Percentiles rank a stretch among this genome's conserved stretches.
Conservation (phyloP, 768 basidiomycete species). For the Leccinum aurantiacum region DNA sequence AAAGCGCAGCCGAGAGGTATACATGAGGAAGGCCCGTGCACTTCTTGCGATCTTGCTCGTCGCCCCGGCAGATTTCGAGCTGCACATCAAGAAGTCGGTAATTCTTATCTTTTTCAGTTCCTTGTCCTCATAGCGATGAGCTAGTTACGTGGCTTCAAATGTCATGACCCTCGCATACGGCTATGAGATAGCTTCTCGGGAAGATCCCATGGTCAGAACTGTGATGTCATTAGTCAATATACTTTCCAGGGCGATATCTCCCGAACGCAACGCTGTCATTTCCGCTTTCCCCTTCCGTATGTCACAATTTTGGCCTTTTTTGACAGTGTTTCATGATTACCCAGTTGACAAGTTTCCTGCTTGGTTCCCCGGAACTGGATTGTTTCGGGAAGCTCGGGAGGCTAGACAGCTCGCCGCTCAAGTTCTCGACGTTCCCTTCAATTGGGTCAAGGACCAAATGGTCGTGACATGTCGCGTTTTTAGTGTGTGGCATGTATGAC, state of each 20-base stretch:
- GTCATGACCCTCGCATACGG: slow-evolving; percentile 29
- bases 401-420: slow-evolving; percentile 16
- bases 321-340: neutral
- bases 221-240: slow-evolving; percentile 20
- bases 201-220: slow-evolving; percentile 24
- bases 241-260: slow-evolving; percentile 22
- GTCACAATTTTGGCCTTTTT: neutral
- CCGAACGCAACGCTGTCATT: slow-evolving; percentile 21
- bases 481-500: no score
- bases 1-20: slow-evolving; percentile 18
- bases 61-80: slow-evolving; percentile 24
- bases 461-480: slow-evolving; percentile 6
- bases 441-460: slow-evolving; percentile 26
- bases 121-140: neutral
- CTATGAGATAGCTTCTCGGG: slow-evolving; percentile 17
- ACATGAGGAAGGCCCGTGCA: slow-evolving; percentile 19
- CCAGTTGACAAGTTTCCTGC: slow-evolving; percentile 24
- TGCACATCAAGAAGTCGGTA: slow-evolving; percentile 23
- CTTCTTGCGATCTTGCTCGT: slow-evolving; percentile 25
- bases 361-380: slow-evolving; percentile 26
- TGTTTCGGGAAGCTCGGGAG: slow-evolving; percentile 19
- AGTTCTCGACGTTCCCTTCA: slow-evolving; percentile 25
- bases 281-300: slow-evolving; percentile 26
- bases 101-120: neutral
- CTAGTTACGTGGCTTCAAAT: slow-evolving; percentile 28